Conservation (phyloP, 345 rosid genomes). For the Erysimum cheiranthoides region DNA sequence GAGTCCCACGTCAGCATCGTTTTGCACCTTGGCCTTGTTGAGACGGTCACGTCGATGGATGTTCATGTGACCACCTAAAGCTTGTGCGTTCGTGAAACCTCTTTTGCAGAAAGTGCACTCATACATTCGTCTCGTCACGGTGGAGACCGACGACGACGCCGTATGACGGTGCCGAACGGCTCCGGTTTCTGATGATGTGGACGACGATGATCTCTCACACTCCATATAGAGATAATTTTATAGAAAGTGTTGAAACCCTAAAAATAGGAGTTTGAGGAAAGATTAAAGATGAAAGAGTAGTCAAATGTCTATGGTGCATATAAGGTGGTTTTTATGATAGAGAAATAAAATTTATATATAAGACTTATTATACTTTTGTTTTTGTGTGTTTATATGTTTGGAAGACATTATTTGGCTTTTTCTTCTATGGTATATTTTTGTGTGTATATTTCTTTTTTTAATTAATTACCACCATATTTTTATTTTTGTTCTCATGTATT, state of each 20-base stretch:
- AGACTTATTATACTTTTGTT: conserved; percentile 1
- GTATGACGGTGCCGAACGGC: background rate
- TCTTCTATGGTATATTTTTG: conserved; percentile 28
- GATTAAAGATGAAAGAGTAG: conserved; percentile 14
- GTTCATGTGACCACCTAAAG: conserved; percentile 96
- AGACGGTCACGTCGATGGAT: conserved; percentile 87
- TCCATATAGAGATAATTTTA: conserved; percentile 28
- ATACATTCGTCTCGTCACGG: conserved; percentile 56
- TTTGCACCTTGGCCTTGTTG: conserved; percentile 54
- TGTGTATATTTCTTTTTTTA: background rate
- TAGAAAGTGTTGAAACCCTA: conserved; percentile 35
- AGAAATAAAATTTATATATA: conserved; percentile 3
- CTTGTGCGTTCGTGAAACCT: conserved; percentile 95
- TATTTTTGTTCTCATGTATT: background rate
- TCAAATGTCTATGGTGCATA: conserved; percentile 30
- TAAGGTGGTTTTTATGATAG: conserved; percentile 27
- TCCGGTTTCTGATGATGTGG: conserved; percentile 46
- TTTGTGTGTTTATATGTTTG: conserved; percentile 35
- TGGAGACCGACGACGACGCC: conserved; percentile 36
- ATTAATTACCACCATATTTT: background rate
- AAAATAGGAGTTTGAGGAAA: conserved; percentile 13
- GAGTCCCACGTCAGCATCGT: conserved; percentile 42
- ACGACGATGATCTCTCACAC: conserved; percentile 43
- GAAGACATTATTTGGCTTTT: conserved; percentile 38
- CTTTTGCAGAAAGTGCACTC: conserved; percentile 85